Conservation (phyloP, 441 rosid genomes). For the Erysimum cheiri region DNA sequence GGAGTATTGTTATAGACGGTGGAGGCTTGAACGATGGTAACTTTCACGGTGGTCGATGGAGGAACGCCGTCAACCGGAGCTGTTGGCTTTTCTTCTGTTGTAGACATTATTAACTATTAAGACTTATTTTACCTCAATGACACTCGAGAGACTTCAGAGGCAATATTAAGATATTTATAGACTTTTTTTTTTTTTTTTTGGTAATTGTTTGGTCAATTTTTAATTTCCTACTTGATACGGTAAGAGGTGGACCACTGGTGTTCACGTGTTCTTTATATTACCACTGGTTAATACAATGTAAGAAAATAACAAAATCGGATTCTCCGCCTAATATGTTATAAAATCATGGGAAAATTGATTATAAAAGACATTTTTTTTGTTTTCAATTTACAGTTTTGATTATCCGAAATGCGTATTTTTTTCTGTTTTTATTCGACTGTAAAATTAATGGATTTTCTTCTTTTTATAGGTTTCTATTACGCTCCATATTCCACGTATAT, state of each 20-base stretch:
- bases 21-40: slow-evolving; percentile 88
- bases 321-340: not conserved
- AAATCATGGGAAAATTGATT: too few species aligned
- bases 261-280: not conserved
- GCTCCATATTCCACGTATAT: too few species aligned
- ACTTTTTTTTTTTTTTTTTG: not conserved
- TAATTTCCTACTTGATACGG: not conserved
- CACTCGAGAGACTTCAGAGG: not conserved
- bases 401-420: too few species aligned
- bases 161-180: not conserved
- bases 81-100: not conserved
- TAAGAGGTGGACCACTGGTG: not conserved
- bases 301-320: not conserved
- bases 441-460: too few species aligned
- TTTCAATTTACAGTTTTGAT: too few species aligned
- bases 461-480: too few species aligned
- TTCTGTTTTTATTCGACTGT: too few species aligned
- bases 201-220: too few species aligned
- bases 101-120: not conserved
- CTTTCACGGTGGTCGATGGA: slow-evolving; percentile 70
- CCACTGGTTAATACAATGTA: not conserved
- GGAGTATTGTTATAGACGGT: slow-evolving; percentile 86
- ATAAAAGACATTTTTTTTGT: too few species aligned
- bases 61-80: slow-evolving; percentile 49
- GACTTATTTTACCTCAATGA: not conserved